These are phyloP conservation scores for Parathielavia hyrcaniae DNA, from an alignment of 495 filamentous ascomycete genomes.

Conservation along the genomic window DNA sequence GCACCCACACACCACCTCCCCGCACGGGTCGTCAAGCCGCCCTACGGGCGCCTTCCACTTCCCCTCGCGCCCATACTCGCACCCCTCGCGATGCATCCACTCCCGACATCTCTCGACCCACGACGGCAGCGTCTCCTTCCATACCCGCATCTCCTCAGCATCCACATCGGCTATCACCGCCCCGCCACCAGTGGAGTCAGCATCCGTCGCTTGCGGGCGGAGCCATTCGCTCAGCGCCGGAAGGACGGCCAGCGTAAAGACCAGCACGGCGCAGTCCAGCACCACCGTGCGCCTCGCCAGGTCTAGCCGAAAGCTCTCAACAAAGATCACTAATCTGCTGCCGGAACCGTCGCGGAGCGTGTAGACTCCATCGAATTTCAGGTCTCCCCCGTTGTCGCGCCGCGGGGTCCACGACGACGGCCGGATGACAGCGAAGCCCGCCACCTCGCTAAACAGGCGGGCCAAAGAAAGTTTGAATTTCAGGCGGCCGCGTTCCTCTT, in stretches of 20 bases:
- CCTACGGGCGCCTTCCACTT: slow-evolving; percentile 1
- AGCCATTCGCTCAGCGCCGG: not conserved
- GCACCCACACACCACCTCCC: slow-evolving; percentile 1
- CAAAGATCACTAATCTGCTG: not conserved
- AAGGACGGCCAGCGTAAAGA: not conserved
- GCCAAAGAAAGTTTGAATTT: not conserved
- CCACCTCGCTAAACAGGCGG: not conserved
- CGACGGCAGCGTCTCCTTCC: slow-evolving; percentile 45
- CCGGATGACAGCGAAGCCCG: not conserved
- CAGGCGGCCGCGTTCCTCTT: no score
- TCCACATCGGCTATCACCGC: slow-evolving; percentile 26
- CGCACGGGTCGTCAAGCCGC: not conserved
- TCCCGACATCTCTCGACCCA: slow-evolving; percentile 50
- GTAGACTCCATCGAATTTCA: no score
- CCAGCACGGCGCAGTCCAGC: not conserved
- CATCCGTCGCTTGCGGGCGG: no score
- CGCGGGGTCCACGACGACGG: no score
- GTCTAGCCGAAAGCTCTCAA: not conserved
- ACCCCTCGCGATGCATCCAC: slow-evolving; percentile 41
- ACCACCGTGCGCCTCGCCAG: not conserved
- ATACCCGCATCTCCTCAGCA: slow-evolving; percentile 43
- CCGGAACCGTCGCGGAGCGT: not conserved
- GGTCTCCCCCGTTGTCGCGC: not conserved
- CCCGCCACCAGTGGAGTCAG: no score
- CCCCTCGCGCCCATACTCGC: not conserved